Evolutionary conservation across 805 yeast genomes (phyloP).

Genomic region (Candida schatavii): DNA sequence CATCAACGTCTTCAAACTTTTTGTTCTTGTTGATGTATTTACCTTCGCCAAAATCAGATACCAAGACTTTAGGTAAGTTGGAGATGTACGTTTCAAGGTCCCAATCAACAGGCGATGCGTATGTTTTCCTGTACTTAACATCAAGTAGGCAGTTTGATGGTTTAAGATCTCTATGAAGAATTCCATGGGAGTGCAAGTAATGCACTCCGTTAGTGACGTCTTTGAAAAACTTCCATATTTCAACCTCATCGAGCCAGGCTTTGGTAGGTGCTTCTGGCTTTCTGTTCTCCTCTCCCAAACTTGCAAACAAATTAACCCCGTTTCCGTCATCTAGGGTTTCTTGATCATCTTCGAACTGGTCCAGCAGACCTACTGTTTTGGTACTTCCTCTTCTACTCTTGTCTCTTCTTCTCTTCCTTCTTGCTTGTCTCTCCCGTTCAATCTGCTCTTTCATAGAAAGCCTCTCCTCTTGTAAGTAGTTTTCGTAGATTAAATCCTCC

Average conservation of each 20-base stretch:
- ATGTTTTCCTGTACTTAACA: conserved; percentile 21
- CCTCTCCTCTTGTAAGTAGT: conserved; percentile 20
- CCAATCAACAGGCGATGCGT: conserved; percentile 7
- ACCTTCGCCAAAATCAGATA: conserved; percentile 90
- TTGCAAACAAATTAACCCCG: conserved; percentile 3
- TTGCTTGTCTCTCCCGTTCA: conserved; percentile 21
- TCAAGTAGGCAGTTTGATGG: conserved; percentile 82
- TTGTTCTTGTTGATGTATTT: conserved; percentile 60
- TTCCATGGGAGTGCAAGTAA: conserved; percentile 69
- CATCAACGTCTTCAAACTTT: conserved; percentile 8
- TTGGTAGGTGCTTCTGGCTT: neutral
- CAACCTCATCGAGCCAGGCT: conserved; percentile 48
- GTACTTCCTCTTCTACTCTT: neutral
- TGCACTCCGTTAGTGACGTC: conserved; percentile 71
- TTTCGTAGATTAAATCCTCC: conserved; percentile 52
- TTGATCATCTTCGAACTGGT: conserved; percentile 13
- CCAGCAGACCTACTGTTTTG: neutral
- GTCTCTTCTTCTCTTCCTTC: conserved; percentile 15
- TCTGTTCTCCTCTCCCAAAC: neutral
- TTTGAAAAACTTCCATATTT: conserved; percentile 63
- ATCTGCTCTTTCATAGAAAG: conserved; percentile 27
- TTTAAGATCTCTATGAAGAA: conserved; percentile 85
- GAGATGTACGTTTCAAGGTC: conserved; percentile 10
- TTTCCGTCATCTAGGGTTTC: conserved; percentile 7
- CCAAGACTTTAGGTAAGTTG: conserved; percentile 64